These are phyloP conservation scores for Dimargaris xerosporica DNA, from an alignment of 192 early-diverging fungal species.

Conservation along the genomic window DNA sequence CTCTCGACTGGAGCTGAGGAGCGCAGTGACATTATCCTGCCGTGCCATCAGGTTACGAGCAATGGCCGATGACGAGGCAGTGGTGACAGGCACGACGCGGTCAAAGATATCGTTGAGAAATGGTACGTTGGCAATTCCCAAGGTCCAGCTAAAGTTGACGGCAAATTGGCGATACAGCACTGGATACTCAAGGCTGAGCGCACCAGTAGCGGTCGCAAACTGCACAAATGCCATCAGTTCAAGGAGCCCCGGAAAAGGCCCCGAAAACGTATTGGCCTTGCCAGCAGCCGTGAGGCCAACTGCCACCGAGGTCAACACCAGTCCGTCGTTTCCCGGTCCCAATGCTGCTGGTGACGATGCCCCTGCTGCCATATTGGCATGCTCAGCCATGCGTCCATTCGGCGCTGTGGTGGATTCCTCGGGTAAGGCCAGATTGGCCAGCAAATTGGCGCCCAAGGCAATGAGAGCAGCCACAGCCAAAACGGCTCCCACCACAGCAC, in stretches of 20 bases:
- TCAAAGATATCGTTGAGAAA: neutral
- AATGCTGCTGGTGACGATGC: neutral
- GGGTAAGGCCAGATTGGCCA: neutral
- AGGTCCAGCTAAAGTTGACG: constrained; percentile 1
- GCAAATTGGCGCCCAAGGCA: neutral
- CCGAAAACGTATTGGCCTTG: constrained; percentile 7
- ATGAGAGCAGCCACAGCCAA: constrained; percentile 1
- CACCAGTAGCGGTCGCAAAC: neutral
- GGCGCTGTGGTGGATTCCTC: neutral
- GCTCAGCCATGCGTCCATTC: neutral
- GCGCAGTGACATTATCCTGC: neutral
- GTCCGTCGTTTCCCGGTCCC: neutral
- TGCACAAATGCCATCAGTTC: constrained; percentile 1
- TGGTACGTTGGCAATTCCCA: constrained; percentile 3
- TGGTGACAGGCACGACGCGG: neutral
- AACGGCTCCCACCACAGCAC: too few species aligned
- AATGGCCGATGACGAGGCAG: neutral
- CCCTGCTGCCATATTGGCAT: neutral
- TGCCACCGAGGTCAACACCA: neutral
- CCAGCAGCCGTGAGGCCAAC: neutral
- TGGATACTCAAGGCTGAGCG: neutral
- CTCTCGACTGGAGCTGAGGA: neutral
- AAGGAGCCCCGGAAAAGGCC: neutral
- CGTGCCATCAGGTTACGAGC: neutral
- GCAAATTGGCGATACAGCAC: constrained; percentile 3